Evolutionary conservation across 2,329 filamentous ascomycete species (phyloP).

Genomic region (Cordyceps pruinosa): DNA sequence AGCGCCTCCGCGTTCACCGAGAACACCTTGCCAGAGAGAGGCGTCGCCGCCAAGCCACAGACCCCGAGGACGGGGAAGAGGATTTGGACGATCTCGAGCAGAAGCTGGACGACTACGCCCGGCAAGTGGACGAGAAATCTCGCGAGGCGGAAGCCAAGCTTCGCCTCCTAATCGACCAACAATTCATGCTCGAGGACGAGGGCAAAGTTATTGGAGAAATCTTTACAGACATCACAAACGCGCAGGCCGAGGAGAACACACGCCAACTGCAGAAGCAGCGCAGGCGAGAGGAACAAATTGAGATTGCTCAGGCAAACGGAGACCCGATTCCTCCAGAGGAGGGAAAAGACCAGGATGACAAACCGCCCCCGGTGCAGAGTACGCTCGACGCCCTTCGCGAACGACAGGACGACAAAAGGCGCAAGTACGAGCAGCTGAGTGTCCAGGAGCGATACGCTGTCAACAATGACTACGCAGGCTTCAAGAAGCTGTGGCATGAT

Average conservation of each 20-base stretch:
- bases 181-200: slow-evolving; percentile 44
- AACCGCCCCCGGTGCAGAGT: slow-evolving; percentile 19
- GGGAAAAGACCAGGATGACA: slow-evolving; percentile 20
- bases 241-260: slow-evolving; percentile 14
- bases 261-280: slow-evolving; percentile 10
- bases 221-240: slow-evolving; percentile 24
- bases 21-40: slow-evolving; percentile 25
- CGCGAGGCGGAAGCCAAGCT: slow-evolving; percentile 39
- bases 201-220: slow-evolving; percentile 31
- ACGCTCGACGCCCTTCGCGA: slow-evolving; percentile 28
- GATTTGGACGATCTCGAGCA: slow-evolving; percentile 33
- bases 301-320: slow-evolving; percentile 14
- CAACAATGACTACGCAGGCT: slow-evolving; percentile 53
- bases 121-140: slow-evolving; percentile 36
- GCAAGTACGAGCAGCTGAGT: slow-evolving; percentile 36
- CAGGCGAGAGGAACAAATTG: neutral
- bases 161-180: slow-evolving; percentile 43
- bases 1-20: slow-evolving; percentile 33
- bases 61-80: slow-evolving; percentile 25
- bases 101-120: slow-evolving; percentile 33
- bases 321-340: slow-evolving; percentile 17
- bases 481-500: slow-evolving; percentile 53
- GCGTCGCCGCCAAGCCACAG: slow-evolving; percentile 32
- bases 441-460: slow-evolving; percentile 43
- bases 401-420: slow-evolving; percentile 29